Conservation (phyloP, 495 filamentous ascomycete genomes). For the Usnea hakonensis region DNA sequence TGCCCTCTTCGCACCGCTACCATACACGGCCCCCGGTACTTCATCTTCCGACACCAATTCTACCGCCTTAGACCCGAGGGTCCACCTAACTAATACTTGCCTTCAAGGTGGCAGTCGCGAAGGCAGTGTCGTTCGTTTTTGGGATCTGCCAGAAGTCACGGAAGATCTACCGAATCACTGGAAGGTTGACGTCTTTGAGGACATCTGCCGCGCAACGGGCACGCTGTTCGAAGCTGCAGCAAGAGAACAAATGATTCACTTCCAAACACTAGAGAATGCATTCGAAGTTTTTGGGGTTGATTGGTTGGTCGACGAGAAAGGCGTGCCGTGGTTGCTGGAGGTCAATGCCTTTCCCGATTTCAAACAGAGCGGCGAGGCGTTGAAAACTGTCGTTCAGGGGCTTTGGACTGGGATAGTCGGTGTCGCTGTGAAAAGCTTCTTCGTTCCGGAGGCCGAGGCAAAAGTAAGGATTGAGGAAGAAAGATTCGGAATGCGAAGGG, state of each 20-base stretch:
- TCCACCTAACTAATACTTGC: conserved; percentile 90
- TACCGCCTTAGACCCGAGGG: conserved; percentile 40
- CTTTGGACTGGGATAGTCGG: conserved; percentile 68
- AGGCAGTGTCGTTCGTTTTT: conserved; percentile 62
- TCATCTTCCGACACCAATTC: conserved; percentile 10
- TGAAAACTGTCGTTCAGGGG: conserved; percentile 60
- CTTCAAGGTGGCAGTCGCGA: conserved; percentile 59
- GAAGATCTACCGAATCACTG: conserved; percentile 32
- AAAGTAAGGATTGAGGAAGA: conserved; percentile 24
- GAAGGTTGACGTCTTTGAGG: conserved; percentile 57
- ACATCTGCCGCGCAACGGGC: conserved; percentile 63
- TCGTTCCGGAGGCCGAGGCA: conserved; percentile 30
- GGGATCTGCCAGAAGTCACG: conserved; percentile 45
- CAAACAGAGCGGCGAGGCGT: conserved; percentile 70
- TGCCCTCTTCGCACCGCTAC: conserved; percentile 72
- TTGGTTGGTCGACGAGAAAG: conserved; percentile 66
- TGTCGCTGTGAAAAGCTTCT: conserved; percentile 56
- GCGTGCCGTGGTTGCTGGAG: conserved; percentile 69
- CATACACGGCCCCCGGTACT: conserved; percentile 46
- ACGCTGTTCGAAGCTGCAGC: conserved; percentile 82
- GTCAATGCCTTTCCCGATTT: conserved; percentile 98
- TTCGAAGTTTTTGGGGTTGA: conserved; percentile 93
- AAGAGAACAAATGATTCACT: conserved; percentile 73
- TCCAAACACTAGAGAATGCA: conserved; percentile 77
- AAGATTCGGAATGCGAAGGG: conserved; percentile 41